Evolutionary conservation across 2,329 filamentous ascomycete species (phyloP), one percentile per base, ranked within the genome.

Genomic region (Diaporthe sp.): DNA sequence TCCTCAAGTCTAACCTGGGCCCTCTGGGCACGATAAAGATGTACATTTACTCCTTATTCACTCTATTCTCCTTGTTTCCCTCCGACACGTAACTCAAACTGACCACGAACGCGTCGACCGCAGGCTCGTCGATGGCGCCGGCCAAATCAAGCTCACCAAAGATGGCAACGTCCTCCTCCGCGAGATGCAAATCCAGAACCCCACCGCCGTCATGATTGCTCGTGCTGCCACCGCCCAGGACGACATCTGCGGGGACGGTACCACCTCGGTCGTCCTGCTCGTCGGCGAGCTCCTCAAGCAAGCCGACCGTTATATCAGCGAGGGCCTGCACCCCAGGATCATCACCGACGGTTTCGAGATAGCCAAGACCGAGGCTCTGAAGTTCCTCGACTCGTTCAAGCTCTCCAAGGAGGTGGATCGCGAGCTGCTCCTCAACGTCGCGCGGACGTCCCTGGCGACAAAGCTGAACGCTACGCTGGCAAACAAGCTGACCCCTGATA

Each of bases 301-400:
- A 88, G 97, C 97, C 75, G 94, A 98, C 84, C 92, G 97, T 84
- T 95, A 97, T 84, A 98, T 99, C 82, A 92, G 94, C 17, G 97
- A 99, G 85, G 97, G 97, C n/a, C 89, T 99, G 77, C 97, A 99
- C 85, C 97, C 97, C 66, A 91, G 97, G 80, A 95, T 99, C 78
- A 96, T 99, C 84, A 98, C 96, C 50, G 97, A 99, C 82, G 97
- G 97, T 15, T 99, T 98, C 82, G 97, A 99, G 84, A 94, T 98
- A 82, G 97, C 96, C 70, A 99, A 98, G 90, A 92, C 89, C 38
- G 97, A 98, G 86, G 90, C 97, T 25, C 87, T 99, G 47, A 97
- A 97, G 93, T 99, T 98, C 85, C 92, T 99, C 73, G 96, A 99
- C 82, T 85, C 90, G 57, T 99, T 99, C 90, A 98, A 98, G 89